Evolutionary conservation across 179 eudicot species (phyloP).

Genomic region (Spergularia azorica): DNA sequence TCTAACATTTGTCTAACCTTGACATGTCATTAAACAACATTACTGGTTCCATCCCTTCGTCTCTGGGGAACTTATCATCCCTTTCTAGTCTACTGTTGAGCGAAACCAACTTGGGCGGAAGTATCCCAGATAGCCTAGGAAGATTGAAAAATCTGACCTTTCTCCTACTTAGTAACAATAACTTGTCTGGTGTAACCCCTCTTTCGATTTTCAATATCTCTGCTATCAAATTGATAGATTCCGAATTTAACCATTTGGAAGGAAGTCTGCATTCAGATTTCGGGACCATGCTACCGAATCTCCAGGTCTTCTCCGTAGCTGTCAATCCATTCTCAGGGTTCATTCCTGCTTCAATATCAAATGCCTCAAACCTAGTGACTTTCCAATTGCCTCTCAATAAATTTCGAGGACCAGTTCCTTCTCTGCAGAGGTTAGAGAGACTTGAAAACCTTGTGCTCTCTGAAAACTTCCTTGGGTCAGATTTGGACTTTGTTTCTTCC

Average conservation of each 20-base stretch:
- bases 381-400: conserved; percentile 14
- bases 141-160: conserved; percentile 20
- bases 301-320: not conserved
- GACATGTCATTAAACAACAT: not conserved
- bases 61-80: conserved; percentile 26
- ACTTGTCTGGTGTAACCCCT: conserved; percentile 17
- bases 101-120: not conserved
- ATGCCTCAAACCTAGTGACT: conserved; percentile 19
- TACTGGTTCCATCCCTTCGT: conserved; percentile 15
- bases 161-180: not conserved
- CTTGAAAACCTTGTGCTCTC: not conserved
- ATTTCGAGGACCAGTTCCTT: conserved; percentile 24
- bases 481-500: conserved; percentile 21
- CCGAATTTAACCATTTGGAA: conserved; percentile 3
- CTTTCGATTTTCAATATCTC: conserved; percentile 17
- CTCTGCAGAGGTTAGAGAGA: conserved; percentile 6
- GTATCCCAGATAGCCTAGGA: conserved; percentile 21
- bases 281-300: conserved; percentile 27
- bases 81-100: not conserved
- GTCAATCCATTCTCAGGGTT: not conserved
- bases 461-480: conserved; percentile 18
- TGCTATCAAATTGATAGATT: not conserved
- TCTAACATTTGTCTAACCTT: not conserved
- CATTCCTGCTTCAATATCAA: conserved; percentile 14
- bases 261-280: conserved; percentile 37